Base-by-base conservation (phyloP, 441 rosid species). In the Macaranga tanarius region DNA sequence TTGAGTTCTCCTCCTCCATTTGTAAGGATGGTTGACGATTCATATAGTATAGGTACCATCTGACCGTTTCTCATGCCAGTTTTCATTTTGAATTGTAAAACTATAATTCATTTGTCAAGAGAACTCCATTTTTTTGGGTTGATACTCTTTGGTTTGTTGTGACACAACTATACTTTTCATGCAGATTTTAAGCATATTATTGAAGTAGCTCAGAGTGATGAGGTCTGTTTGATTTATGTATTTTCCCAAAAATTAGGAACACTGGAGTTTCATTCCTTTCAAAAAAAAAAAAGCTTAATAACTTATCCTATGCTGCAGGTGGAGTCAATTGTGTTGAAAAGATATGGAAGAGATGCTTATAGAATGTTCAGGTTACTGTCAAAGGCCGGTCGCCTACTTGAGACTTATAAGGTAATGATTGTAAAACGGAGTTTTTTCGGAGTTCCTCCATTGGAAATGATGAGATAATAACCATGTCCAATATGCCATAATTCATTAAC, bases 321-420 rank as follows among this genome's bases (percentile, higher is more conserved):
- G 65, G 95, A 95, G 76, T 86, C 97, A 68, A 67, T 92, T 75
- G 88, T 92, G 62, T 72, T 82, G 83, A 86, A 86, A 84, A 89
- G 92, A 83, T 85, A 87, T 31, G 97, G 97, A 61, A 71, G 64
- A 76, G 91, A 88, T 60, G 92, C 92, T 50, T 87, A 84, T 85
- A 89, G 83, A 87, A 90, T 92, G 69, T 95, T 95, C 79, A 84
- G 93, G 82, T 75, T 85, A 74, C 84, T 95, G 60, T 84, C 87
- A n/a, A 84, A 76, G 61, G 81, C 81, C 25, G 81, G 76, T 48
- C 79, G 78, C 75, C 77, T 90, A 47, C 77, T 89, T 73, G 97
- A 92, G 86, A 91, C 97, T 44, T 87, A 85, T 64, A 92, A 88
- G 91, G 99, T 90, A 79, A 78, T 26, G 55, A 70, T 22, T 47